A percentile compares a stretch with the other conserved stretches of the same genome.
phyloP scores from a whole-genome alignment of 345 rosid species.

The Hypericum perforatum region DNA sequence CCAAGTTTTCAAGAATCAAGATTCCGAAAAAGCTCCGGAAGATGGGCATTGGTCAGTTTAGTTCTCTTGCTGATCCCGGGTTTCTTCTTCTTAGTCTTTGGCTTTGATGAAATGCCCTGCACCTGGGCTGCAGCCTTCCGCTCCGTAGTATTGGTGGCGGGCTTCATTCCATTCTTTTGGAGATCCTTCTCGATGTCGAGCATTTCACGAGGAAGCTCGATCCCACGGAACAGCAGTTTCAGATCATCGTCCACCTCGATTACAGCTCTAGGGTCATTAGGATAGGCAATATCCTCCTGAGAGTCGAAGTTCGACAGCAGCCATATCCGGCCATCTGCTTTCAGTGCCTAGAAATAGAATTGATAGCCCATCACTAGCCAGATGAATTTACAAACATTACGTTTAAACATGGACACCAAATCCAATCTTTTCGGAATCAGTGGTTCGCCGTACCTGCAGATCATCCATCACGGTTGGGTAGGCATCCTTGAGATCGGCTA shows the following conservation, averaged over 20 bases:
- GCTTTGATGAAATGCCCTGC: background rate
- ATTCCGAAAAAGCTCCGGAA: constrained; percentile 1
- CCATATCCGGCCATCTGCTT: background rate
- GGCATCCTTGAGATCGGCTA: background rate
- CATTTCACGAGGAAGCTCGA: background rate
- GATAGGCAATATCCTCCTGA: constrained; percentile 3
- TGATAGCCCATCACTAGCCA: too few species aligned
- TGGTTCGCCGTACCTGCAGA: background rate
- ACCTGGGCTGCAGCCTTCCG: constrained; percentile 2
- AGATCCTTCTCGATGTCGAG: constrained; percentile 5
- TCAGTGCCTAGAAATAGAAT: background rate
- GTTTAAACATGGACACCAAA: too few species aligned
- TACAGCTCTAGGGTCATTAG: constrained; percentile 1
- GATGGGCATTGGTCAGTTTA: constrained; percentile 2
- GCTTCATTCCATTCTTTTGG: constrained; percentile 4
- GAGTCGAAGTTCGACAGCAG: constrained; percentile 1
- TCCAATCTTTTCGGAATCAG: too few species aligned
- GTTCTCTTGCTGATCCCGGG: background rate
- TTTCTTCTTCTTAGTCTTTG: constrained; percentile 1
- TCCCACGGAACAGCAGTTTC: background rate
- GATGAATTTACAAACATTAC: background rate
- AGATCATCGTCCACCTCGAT: constrained; percentile 6
- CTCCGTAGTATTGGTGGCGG: background rate
- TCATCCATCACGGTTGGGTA: constrained; percentile 1
- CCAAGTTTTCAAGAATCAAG: background rate